A percentile compares a stretch with the other conserved stretches of the same genome.
phyloP scores from a whole-genome alignment of 768 basidiomycete species.

The Leccinum arenicola region DNA sequence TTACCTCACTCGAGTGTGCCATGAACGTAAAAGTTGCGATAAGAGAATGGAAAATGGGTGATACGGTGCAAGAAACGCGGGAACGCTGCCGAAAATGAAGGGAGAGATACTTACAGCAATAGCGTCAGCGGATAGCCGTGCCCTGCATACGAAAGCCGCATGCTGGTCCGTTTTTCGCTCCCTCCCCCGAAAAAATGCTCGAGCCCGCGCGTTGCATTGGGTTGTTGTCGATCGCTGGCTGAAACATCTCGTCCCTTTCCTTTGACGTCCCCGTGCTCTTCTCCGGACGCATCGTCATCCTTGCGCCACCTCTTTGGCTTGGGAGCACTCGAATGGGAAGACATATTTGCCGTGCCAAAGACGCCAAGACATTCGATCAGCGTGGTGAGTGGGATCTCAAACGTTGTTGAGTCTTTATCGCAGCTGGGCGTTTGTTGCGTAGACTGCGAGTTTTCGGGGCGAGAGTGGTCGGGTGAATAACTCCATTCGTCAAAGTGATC shows the following conservation, averaged over 20 bases:
- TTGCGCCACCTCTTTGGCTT: constrained; percentile 50
- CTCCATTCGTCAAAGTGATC: constrained; percentile 79
- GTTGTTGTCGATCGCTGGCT: constrained; percentile 19
- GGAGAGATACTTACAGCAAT: constrained; percentile 57
- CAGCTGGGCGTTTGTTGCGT: constrained; percentile 11
- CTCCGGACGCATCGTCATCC: constrained; percentile 46
- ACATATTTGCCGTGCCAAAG: constrained; percentile 72
- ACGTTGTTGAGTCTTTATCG: constrained; percentile 37
- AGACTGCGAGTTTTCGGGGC: constrained; percentile 21
- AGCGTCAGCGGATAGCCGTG: constrained; percentile 75
- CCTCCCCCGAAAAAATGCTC: constrained; percentile 55
- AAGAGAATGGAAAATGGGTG: neutral
- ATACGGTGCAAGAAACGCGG: neutral
- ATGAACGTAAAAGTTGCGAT: constrained; percentile 1
- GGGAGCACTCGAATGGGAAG: constrained; percentile 26
- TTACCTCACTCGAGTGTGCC: constrained; percentile 2
- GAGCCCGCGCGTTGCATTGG: constrained; percentile 31
- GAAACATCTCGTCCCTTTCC: constrained; percentile 18
- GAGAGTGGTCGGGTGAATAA: constrained; percentile 48
- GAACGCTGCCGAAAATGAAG: neutral
- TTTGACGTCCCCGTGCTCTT: constrained; percentile 35
- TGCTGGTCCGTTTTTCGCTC: constrained; percentile 68
- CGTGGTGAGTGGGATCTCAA: constrained; percentile 82
- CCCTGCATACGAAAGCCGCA: constrained; percentile 83
- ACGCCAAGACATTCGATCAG: constrained; percentile 91